These are phyloP conservation scores for Dioscorea alata DNA, from an alignment of 106 monocot genomes.

Conservation along the genomic window DNA sequence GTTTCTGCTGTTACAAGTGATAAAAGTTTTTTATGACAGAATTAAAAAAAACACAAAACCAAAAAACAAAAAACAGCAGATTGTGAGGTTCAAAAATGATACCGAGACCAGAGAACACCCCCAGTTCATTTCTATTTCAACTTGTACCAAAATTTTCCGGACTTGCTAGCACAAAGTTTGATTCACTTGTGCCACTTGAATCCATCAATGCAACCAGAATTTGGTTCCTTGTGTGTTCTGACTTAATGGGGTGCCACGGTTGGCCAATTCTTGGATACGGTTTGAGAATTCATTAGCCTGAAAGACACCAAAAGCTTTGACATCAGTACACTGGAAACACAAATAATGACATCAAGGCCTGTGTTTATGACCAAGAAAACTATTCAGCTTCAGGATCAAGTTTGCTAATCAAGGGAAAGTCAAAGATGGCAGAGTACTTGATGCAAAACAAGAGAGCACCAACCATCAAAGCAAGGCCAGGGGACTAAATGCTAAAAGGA, in stretches of 20 bases:
- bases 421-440: neutral
- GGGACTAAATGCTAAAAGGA: neutral
- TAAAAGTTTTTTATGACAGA: too few species aligned
- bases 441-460: neutral
- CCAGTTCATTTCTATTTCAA: too few species aligned
- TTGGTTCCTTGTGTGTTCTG: constrained; percentile 25
- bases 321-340: neutral
- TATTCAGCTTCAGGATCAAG: too few species aligned
- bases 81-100: too few species aligned
- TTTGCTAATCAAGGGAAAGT: too few species aligned
- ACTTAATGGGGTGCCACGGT: constrained; percentile 17
- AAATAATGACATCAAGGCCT: neutral
- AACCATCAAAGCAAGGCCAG: neutral
- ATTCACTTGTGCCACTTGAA: too few species aligned
- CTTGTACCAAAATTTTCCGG: too few species aligned
- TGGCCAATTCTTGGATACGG: constrained; percentile 54
- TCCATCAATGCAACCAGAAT: constrained; percentile 45
- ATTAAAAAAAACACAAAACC: too few species aligned
- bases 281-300: constrained; percentile 63
- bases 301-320: neutral
- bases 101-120: too few species aligned
- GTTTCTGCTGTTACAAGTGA: too few species aligned
- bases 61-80: too few species aligned
- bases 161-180: too few species aligned
- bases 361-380: neutral